Percentiles rank a stretch among this genome's conserved stretches.
Evolutionary conservation across 139 green algal species (phyloP).

Genomic region (Auxenochlorella protothecoides): DNA sequence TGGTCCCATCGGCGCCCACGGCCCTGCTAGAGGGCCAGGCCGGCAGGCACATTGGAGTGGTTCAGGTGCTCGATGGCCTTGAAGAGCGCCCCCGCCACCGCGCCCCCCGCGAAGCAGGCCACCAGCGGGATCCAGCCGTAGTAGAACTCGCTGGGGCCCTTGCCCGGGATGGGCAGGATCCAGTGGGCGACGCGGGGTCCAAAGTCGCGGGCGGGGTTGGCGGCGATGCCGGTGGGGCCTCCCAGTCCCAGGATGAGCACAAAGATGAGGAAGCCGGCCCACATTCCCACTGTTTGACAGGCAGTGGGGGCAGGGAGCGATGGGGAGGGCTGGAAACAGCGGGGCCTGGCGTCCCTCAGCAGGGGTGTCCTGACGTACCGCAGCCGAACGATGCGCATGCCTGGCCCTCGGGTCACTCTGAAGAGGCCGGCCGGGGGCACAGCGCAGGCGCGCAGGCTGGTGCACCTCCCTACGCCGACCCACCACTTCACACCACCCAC

Average conservation of each 20-base stretch:
- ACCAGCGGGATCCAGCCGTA: slow-evolving; percentile 40
- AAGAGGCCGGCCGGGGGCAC: too few species aligned
- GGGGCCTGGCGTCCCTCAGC: too few species aligned
- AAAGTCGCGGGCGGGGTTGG: slow-evolving; percentile 35
- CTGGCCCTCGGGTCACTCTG: too few species aligned
- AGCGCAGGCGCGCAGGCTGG: too few species aligned
- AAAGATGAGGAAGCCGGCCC: slow-evolving; percentile 26
- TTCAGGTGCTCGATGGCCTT: slow-evolving; percentile 26
- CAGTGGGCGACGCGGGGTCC: slow-evolving; percentile 26
- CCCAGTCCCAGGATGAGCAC: slow-evolving; percentile 20
- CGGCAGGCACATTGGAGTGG: slow-evolving; percentile 10
- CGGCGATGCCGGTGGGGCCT: slow-evolving; percentile 27
- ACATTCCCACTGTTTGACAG: slow-evolving; percentile 5
- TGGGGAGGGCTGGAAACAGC: too few species aligned
- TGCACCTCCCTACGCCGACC: too few species aligned
- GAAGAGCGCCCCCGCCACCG: slow-evolving; percentile 24
- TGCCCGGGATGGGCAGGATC: slow-evolving; percentile 33
- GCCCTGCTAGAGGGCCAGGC: too few species aligned
- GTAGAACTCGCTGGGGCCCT: slow-evolving; percentile 27
- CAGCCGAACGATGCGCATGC: too few species aligned
- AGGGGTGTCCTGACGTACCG: too few species aligned
- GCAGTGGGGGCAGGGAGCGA: neutral
- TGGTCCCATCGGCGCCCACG: too few species aligned
- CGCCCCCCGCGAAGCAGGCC: slow-evolving; percentile 33
- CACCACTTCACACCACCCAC: too few species aligned